A percentile compares a stretch with the other conserved stretches of the same genome.
phyloP scores from a whole-genome alignment of 2,329 filamentous ascomycete genomes.

The Fusarium hainanense region DNA sequence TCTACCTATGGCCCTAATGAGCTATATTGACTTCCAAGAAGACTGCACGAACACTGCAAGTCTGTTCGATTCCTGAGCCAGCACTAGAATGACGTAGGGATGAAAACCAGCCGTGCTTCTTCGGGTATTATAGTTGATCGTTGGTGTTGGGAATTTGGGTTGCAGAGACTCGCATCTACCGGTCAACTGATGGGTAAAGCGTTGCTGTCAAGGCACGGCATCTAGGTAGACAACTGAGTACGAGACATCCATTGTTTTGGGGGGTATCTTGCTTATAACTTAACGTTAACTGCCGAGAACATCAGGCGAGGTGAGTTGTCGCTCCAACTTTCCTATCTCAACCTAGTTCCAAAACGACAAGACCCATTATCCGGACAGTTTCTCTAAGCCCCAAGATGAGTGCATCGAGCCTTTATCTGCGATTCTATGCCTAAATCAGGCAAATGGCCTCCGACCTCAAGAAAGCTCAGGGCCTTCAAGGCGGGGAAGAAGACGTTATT shows the following conservation, averaged over 20 bases:
- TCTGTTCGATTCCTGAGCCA: not conserved
- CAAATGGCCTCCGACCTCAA: constrained; percentile 16
- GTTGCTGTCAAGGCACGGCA: not conserved
- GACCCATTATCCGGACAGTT: constrained; percentile 16
- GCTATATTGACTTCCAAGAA: not conserved
- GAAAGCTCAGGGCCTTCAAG: constrained; percentile 1
- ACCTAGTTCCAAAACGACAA: constrained; percentile 22
- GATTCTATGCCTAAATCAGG: constrained; percentile 30
- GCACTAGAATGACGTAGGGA: not conserved
- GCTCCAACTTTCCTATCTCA: constrained; percentile 40
- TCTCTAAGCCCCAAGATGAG: constrained; percentile 9
- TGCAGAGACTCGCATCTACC: not conserved
- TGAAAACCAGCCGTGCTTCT: not conserved
- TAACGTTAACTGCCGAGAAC: not conserved
- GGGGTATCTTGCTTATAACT: not conserved
- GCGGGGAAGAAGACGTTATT: constrained; percentile 11
- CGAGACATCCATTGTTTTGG: not conserved
- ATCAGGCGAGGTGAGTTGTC: constrained; percentile 13
- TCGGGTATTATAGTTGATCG: not conserved
- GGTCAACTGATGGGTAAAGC: not conserved
- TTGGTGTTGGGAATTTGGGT: not conserved
- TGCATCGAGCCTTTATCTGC: constrained; percentile 7
- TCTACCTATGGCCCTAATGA: not conserved
- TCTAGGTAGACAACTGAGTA: not conserved
- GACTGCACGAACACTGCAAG: not conserved